Conservation (phyloP, 495 filamentous ascomycete genomes). For the Staphylotrichum tortipilum region DNA sequence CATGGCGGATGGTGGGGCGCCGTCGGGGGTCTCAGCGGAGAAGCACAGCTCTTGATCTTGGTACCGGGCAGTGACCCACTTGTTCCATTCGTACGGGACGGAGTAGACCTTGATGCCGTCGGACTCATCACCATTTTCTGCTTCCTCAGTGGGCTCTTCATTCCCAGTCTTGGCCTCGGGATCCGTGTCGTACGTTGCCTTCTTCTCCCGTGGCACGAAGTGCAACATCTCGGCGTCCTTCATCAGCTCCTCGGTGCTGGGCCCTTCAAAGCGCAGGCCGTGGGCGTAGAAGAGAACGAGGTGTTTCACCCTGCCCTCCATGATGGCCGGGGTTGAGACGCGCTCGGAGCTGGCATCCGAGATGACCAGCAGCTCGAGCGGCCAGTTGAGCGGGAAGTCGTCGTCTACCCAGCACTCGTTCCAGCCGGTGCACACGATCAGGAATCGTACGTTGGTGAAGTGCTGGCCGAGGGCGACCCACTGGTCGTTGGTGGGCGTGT, state of each 20-base stretch:
- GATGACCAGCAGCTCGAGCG: slow-evolving; percentile 3
- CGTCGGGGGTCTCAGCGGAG: neutral
- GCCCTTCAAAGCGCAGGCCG: neutral
- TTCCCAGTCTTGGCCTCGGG: no score
- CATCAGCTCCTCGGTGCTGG: neutral
- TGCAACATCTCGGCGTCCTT: neutral
- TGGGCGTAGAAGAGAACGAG: neutral
- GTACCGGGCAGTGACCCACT: neutral
- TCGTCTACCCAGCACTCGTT: neutral
- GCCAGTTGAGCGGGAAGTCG: slow-evolving; percentile 1
- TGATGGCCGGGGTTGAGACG: neutral
- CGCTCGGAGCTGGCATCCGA: slow-evolving; percentile 3
- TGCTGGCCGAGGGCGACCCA: neutral
- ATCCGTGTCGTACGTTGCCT: neutral
- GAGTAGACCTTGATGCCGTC: neutral
- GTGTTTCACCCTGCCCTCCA: neutral
- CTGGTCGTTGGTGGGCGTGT: neutral
- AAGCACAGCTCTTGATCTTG: neutral
- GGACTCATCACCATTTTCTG: no score
- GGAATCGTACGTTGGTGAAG: neutral
- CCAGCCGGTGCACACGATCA: neutral
- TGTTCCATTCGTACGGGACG: neutral
- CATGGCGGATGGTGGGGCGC: neutral
- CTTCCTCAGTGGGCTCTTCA: no score
- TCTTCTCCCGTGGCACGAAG: neutral